These are phyloP conservation scores for Gastrolobium villosum DNA, from an alignment of 306 rosid genomes.

Conservation along the genomic window DNA sequence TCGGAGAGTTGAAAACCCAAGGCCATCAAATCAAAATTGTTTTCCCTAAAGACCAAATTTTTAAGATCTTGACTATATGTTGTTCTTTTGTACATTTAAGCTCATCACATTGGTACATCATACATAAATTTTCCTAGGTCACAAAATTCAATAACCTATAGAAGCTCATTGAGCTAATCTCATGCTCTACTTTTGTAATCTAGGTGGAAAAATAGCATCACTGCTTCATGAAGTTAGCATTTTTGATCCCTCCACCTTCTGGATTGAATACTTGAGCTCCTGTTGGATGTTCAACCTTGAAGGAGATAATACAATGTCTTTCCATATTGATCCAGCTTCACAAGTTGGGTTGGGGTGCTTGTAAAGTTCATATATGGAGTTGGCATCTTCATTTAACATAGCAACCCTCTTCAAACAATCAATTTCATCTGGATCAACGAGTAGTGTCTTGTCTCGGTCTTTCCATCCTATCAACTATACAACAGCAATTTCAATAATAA, in stretches of 20 bases:
- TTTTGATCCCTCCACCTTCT: slow-evolving; percentile 71
- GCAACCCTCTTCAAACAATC: slow-evolving; percentile 82
- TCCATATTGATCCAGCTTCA: slow-evolving; percentile 88
- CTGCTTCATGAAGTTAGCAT: slow-evolving; percentile 38
- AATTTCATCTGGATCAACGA: slow-evolving; percentile 93
- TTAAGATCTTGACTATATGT: slow-evolving; percentile 24
- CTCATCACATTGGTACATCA: slow-evolving; percentile 45
- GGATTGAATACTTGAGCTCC: slow-evolving; percentile 87
- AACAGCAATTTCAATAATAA: slow-evolving; percentile 25
- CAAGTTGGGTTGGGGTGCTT: slow-evolving; percentile 79
- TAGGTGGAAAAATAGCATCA: slow-evolving; percentile 24
- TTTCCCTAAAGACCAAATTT: neutral
- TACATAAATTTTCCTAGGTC: slow-evolving; percentile 28
- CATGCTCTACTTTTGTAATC: neutral
- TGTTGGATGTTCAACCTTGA: slow-evolving; percentile 84
- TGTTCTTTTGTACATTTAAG: slow-evolving; percentile 46
- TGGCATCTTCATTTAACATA: slow-evolving; percentile 73
- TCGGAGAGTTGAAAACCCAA: neutral
- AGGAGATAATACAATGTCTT: slow-evolving; percentile 91
- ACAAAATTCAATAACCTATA: slow-evolving; percentile 37
- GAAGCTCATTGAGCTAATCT: slow-evolving; percentile 43
- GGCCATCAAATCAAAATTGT: neutral
- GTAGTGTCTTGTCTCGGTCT: slow-evolving; percentile 85
- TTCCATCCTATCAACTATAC: slow-evolving; percentile 94
- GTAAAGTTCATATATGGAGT: slow-evolving; percentile 84